Base-by-base conservation (phyloP, 2,329 filamentous ascomycete genomes). In the Ascochyta lentis region DNA sequence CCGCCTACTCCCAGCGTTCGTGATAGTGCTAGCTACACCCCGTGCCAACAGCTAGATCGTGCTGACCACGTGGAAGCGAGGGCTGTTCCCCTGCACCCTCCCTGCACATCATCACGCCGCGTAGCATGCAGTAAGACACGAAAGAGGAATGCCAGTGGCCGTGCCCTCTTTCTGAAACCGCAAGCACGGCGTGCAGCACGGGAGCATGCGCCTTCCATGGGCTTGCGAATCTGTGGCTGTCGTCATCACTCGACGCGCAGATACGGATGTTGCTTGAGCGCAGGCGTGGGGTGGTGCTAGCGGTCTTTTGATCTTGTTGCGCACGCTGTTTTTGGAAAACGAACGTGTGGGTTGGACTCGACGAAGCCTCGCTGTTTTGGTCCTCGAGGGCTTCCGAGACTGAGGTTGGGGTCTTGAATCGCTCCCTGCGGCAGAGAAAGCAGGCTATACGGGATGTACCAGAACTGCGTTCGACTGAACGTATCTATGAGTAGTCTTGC, bases 61-160 rank as follows among this genome's bases (percentile, higher is more conserved):
- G 48, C 47, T 44, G 53, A 34, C 53, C 53, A 56, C 53, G 53
- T 56, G 53, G 53, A 48, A 54, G 53, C 42, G 47, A 51, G 42
- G 53, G 47, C 16, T 34, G 33, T 15, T 15, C 53, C 53, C 47
- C 53, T 56, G 47, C 53, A 51, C 51, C 24, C n/a, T 27, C 47
- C 22, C 34, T 51, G 53, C 43, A 48, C 48, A 51, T 46, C 37
- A 48, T 38, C 26, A 48, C 47, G 53, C 29, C 10, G 7, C 12
- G 27, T 8, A 13, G 29, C 29, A 13, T 31, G 29, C 47, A 56
- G 53, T 51, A 19, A 51, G 43, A 50, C 42, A 23, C n/a, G n/a
- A 22, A 50, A 39, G 12, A 22, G 38, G 53, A 42, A 38, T 47
- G 37, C 10, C 33, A 51, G 46, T 50, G 53, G 48, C 31, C 24